Evolutionary conservation across 2,329 filamentous ascomycete genomes (phyloP).

Genomic region (Phoma sp.): DNA sequence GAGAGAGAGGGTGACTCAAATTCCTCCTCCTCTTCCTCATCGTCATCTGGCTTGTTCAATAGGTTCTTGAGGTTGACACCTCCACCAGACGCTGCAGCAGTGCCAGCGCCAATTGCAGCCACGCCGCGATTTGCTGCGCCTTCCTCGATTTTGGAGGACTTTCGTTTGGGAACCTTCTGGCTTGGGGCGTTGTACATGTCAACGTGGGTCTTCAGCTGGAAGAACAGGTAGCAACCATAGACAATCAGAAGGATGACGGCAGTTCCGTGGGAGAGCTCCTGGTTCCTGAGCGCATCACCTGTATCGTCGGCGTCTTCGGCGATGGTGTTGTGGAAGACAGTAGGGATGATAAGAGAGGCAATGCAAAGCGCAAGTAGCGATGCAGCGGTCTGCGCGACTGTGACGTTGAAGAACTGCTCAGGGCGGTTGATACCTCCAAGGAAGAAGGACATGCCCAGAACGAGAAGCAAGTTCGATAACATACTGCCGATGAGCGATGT

Average conservation of each 20-base stretch:
- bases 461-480: constrained; percentile 85
- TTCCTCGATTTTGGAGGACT: constrained; percentile 54
- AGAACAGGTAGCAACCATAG: constrained; percentile 83
- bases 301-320: constrained; percentile 28
- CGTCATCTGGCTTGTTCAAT: constrained; percentile 43
- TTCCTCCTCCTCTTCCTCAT: constrained; percentile 66
- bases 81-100: constrained; percentile 58
- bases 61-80: constrained; percentile 57
- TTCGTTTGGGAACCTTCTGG: constrained; percentile 73
- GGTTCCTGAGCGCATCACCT: constrained; percentile 38
- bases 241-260: constrained; percentile 82
- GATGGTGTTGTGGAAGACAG: constrained; percentile 67
- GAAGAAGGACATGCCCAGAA: constrained; percentile 93
- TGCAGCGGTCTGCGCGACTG: constrained; percentile 87
- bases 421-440: constrained; percentile 78
- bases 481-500: constrained; percentile 92
- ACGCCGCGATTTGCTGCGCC: constrained; percentile 59
- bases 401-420: constrained; percentile 90
- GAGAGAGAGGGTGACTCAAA: constrained; percentile 78
- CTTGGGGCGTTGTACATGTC: constrained; percentile 80
- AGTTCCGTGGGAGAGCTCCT: constrained; percentile 68
- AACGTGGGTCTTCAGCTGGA: constrained; percentile 87
- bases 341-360: constrained; percentile 84
- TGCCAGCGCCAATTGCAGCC: constrained; percentile 60
- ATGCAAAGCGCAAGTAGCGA: constrained; percentile 81